Evolutionary conservation across 2,329 filamentous ascomycete genomes (phyloP).

Genomic region (Boeremia lycopersici): DNA sequence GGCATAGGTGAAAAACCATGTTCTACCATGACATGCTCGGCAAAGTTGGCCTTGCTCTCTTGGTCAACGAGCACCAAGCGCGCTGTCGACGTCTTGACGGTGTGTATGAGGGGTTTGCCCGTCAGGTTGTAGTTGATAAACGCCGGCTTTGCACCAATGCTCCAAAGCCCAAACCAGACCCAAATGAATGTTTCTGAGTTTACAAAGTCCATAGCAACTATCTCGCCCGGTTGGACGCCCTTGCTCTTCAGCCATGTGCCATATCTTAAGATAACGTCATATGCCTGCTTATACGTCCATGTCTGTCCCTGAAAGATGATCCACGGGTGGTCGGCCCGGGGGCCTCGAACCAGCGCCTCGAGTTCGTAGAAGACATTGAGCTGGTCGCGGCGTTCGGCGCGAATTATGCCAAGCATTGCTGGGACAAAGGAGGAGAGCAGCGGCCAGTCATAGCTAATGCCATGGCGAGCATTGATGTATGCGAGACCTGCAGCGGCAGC

Average conservation of each 20-base stretch:
- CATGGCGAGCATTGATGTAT: slow-evolving; percentile 72
- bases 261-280: slow-evolving; percentile 41
- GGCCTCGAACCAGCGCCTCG: slow-evolving; percentile 38
- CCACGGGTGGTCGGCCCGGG: slow-evolving; percentile 35
- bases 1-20: slow-evolving; percentile 32
- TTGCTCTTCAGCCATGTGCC: slow-evolving; percentile 47
- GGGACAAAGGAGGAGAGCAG: slow-evolving; percentile 63
- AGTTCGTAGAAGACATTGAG: slow-evolving; percentile 60
- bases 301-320: slow-evolving; percentile 42
- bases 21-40: slow-evolving; percentile 32
- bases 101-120: slow-evolving; percentile 51
- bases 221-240: slow-evolving; percentile 43
- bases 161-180: slow-evolving; percentile 48
- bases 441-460: slow-evolving; percentile 65
- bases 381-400: slow-evolving; percentile 62
- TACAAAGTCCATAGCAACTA: slow-evolving; percentile 48
- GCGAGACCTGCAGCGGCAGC: slow-evolving; percentile 54
- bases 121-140: slow-evolving; percentile 50
- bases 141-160: slow-evolving; percentile 46
- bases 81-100: slow-evolving; percentile 63
- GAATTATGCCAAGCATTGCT: slow-evolving; percentile 51
- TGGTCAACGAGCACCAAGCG: slow-evolving; percentile 65
- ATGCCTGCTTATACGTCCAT: slow-evolving; percentile 46
- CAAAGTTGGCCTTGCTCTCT: slow-evolving; percentile 46
- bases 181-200: slow-evolving; percentile 47